Evolutionary conservation across 2,329 filamentous ascomycete genomes (phyloP).

Genomic region (Chaetomiaceae sp.): DNA sequence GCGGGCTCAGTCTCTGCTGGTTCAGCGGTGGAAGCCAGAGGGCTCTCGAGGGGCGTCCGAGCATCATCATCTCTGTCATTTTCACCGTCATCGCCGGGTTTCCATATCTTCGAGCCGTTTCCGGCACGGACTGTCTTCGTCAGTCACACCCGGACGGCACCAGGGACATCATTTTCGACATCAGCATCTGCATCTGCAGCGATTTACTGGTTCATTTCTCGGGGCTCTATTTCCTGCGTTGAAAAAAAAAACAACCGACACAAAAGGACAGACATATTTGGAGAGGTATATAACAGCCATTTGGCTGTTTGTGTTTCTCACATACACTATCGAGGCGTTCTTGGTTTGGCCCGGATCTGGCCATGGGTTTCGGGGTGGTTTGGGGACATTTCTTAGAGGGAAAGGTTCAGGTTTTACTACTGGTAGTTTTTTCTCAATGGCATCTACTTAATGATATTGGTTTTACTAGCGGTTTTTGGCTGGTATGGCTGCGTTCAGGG

Average conservation of each 20-base stretch:
- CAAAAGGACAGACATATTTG: neutral
- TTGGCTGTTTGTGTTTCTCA: neutral
- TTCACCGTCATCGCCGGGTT: too few species aligned
- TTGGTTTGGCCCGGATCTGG: neutral
- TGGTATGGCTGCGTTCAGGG: too few species aligned
- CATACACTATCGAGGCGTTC: neutral
- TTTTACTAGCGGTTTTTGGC: neutral
- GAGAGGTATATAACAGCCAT: slow-evolving; percentile 1
- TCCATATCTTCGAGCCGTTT: neutral
- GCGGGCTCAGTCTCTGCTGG: too few species aligned
- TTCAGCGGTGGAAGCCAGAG: too few species aligned
- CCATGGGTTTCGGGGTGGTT: neutral
- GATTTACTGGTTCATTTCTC: neutral
- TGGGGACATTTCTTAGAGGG: too few species aligned
- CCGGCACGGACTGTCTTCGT: neutral
- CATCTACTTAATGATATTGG: neutral
- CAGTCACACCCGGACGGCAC: neutral
- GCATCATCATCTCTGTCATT: too few species aligned
- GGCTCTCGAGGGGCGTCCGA: too few species aligned
- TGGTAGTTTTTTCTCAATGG: too few species aligned
- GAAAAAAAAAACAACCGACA: too few species aligned
- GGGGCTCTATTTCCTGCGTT: neutral
- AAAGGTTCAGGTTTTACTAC: too few species aligned
- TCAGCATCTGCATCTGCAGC: slow-evolving; percentile 4
- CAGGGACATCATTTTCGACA: neutral